Evolutionary conservation across 2,329 filamentous ascomycete genomes (phyloP), one percentile per base, ranked within the genome.

Genomic region (Ophiostoma tasmaniense): DNA sequence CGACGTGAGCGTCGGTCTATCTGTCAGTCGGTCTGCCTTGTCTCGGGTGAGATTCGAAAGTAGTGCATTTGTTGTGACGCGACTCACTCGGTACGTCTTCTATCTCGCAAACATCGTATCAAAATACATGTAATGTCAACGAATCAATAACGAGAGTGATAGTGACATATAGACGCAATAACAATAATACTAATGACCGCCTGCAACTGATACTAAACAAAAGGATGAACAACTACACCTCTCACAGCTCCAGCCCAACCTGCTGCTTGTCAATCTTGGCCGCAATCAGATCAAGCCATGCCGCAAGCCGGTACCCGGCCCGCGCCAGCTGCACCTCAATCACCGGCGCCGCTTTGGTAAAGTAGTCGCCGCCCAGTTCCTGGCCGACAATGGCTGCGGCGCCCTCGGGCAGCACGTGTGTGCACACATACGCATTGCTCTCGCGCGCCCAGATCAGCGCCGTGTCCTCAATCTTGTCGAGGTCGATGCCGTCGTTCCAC

Each of bases 301-400:
- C 83, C 1, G 86, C 89, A 76, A 92, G 81, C 66, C 90, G 83
- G 76, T 87, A 90, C 13, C 90, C 90, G 3, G 87, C 90, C 72
- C 85, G 85, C 8, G 89, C 89, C 71, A 92, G 81, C 75, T 89
- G 86, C 70, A 85, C 75, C 77, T 91, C 87, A 64, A 91, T 81
- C 69, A 88, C 84, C 25, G 84, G 85, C n/a, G 84, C 84, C 2
- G 87, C 88, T 39, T 81, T 82, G 39, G 86, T 81, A 74, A 86
- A 90, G 77, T 91, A 91, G 42, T 83, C 81, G 30, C 45, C 33
- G 35, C 83, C 83, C 30, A 91, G 80, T 74, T 90, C 88, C 76
- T 86, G 80, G 22, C 82, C 84, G 17, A 78, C 79, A 67, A 90
- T 86, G 8, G 83, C 86, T 25, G 79, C 78, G 17, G 84, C 80